Conservation (phyloP, 176 grass and related monocot genomes). For the Rhynchospora breviuscula region DNA sequence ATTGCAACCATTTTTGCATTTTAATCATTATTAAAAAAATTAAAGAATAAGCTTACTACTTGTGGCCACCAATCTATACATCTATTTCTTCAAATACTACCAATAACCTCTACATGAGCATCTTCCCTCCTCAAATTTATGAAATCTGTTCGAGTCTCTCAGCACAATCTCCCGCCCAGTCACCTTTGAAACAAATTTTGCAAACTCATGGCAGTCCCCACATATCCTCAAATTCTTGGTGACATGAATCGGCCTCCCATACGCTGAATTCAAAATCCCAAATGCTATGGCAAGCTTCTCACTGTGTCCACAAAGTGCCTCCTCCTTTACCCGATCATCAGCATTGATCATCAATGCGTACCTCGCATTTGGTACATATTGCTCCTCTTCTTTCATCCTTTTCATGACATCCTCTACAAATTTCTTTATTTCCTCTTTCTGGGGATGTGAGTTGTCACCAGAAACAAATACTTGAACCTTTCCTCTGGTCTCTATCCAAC, state of each 20-base stretch:
- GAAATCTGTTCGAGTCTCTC: conserved; percentile 57
- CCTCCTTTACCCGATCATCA: conserved; percentile 37
- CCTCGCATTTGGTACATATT: conserved; percentile 37
- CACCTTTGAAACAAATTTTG: conserved; percentile 58
- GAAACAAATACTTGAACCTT: conserved; percentile 63
- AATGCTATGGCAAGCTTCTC: conserved; percentile 78
- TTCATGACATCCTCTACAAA: conserved; percentile 46
- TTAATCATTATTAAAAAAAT: neutral
- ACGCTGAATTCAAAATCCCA: conserved; percentile 48
- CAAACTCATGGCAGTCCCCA: conserved; percentile 62
- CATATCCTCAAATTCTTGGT: conserved; percentile 54
- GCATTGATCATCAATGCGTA: conserved; percentile 52
- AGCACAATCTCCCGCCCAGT: conserved; percentile 49
- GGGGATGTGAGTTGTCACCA: conserved; percentile 42
- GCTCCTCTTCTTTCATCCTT: conserved; percentile 53
- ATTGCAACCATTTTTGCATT: neutral
- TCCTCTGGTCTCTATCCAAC: conserved; percentile 66
- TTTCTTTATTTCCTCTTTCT: conserved; percentile 38
- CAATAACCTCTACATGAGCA: conserved; percentile 86
- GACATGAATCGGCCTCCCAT: conserved; percentile 51
- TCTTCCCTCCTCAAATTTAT: conserved; percentile 66
- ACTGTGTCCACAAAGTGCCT: conserved; percentile 70
- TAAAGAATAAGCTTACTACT: neutral
- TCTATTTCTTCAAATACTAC: conserved; percentile 26
- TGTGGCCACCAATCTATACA: neutral